Percentiles rank a stretch among this genome's conserved stretches.
These are phyloP conservation scores for Plectosphaerella plurivora DNA, from an alignment of 2,329 filamentous ascomycete genomes.

Conservation along the genomic window DNA sequence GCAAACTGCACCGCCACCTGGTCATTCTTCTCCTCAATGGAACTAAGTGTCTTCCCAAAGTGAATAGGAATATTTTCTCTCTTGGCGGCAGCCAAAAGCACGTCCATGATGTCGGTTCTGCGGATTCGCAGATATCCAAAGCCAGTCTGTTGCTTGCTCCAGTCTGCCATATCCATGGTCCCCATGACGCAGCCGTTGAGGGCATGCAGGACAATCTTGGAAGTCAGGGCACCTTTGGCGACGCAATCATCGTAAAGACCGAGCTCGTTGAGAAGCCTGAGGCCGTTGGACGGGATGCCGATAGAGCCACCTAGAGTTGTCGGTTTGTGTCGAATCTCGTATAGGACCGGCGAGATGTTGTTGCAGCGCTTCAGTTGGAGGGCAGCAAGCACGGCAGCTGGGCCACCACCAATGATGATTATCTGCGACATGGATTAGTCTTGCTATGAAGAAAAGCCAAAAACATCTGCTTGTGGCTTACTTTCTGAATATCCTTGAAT, in stretches of 20 bases:
- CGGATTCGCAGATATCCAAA: constrained; percentile 5
- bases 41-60: background rate
- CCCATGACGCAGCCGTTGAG: constrained; percentile 3
- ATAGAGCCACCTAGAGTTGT: constrained; percentile 4
- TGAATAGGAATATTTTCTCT: constrained; percentile 1
- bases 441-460: too few species aligned
- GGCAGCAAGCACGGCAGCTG: constrained; percentile 14
- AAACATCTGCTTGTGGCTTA: too few species aligned
- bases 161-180: constrained; percentile 4
- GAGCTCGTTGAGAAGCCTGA: constrained; percentile 3
- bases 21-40: background rate
- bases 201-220: constrained; percentile 2
- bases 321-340: constrained; percentile 4
- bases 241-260: constrained; percentile 1
- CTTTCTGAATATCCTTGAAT: too few species aligned
- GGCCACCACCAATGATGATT: constrained; percentile 17
- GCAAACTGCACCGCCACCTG: constrained; percentile 24
- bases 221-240: constrained; percentile 3
- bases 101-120: constrained; percentile 3
- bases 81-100: constrained; percentile 1
- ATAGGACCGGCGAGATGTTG: background rate
- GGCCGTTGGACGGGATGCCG: constrained; percentile 6
- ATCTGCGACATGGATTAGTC: background rate
- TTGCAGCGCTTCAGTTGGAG: constrained; percentile 3
- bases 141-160: constrained; percentile 5